Evolutionary conservation across 257 asterid species (phyloP), one percentile per base, ranked within the genome.

Genomic region (Orobanche coerulescens): DNA sequence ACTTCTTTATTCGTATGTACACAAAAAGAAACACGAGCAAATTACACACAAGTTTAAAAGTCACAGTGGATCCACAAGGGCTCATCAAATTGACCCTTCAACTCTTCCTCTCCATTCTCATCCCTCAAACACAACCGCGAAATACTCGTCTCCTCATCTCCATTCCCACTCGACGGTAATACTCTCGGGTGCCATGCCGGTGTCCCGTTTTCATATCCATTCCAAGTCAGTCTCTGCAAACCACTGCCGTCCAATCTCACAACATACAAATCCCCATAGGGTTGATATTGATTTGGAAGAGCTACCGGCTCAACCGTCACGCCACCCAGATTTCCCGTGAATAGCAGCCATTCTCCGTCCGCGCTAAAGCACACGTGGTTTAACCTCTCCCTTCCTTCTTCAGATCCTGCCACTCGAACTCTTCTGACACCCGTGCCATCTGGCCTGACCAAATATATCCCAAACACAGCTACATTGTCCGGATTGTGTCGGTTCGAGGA

Each of bases 281-380:
- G 96, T 78, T 91, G 94, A 73, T 63, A 91, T 18, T 91, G 97
- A 70, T 91, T 85, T 4, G 96, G 96, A 13, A 85, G 22, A 14
- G 89, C 53, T 73, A 83, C 89, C 14, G 94, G 88, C 68, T 87
- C 96, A 9, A 75, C 84, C 60, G 88, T 87, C 44, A 87, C 79
- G 15, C 87, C 94, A 2, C 78, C 84, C 78, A 90, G 71, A 62
- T 85, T 90, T 0, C 86, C 80, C 7, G 96, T 40, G 71, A 90
- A 87, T 13, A 82, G 61, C 61, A 90, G 67, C 97, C 95, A 90
- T 75, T 83, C 87, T 16, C 85, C 70, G 19, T 90, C 87, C 11
- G 66, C 76, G 53, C 95, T 85, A 68, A 89, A 90, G 74, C 95
- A 87, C 44, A 87, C 95, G 24, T 87, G 97, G 71, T 90, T 90